phyloP scores from a whole-genome alignment of 2,329 filamentous ascomycete species.

The Ceratocystis variospora region DNA sequence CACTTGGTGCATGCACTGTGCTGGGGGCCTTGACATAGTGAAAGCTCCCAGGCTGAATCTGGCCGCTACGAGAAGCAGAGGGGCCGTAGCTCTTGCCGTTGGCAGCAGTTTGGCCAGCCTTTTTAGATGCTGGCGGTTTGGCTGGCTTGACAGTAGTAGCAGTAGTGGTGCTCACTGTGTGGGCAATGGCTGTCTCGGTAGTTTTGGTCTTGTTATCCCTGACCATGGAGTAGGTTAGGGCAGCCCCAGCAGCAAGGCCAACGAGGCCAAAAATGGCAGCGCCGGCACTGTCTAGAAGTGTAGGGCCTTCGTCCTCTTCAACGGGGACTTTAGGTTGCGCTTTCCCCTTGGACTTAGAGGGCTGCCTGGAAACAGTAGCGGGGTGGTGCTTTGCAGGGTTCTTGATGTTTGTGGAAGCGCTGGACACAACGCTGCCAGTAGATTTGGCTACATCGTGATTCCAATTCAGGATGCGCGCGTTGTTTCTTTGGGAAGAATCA shows the following conservation, averaged over 20 bases:
- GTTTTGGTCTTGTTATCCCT: conserved; percentile 16
- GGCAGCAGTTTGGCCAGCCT: neutral
- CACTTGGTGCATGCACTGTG: conserved; percentile 11
- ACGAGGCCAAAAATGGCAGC: conserved; percentile 18
- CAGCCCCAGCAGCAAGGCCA: conserved; percentile 19
- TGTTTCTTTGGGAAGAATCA: conserved; percentile 25
- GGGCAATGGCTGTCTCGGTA: neutral
- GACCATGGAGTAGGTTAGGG: conserved; percentile 17
- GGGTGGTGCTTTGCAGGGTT: conserved; percentile 8
- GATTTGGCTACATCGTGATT: conserved; percentile 32
- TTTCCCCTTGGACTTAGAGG: neutral
- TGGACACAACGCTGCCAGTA: conserved; percentile 8
- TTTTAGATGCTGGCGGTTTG: neutral
- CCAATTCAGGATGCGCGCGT: conserved; percentile 36
- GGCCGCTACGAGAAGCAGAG: conserved; percentile 11
- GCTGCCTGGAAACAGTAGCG: neutral
- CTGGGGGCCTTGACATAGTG: conserved; percentile 14
- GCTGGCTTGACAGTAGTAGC: neutral
- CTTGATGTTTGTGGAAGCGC: conserved; percentile 6
- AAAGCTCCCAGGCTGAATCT: neutral
- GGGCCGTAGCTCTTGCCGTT: conserved; percentile 14
- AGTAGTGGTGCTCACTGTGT: neutral
- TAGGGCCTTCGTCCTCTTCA: conserved; percentile 13
- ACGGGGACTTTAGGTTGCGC: conserved; percentile 1
- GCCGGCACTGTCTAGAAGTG: conserved; percentile 12